Evolutionary conservation across 768 basidiomycete genomes (phyloP).

Genomic region (Mycena chlorophos): DNA sequence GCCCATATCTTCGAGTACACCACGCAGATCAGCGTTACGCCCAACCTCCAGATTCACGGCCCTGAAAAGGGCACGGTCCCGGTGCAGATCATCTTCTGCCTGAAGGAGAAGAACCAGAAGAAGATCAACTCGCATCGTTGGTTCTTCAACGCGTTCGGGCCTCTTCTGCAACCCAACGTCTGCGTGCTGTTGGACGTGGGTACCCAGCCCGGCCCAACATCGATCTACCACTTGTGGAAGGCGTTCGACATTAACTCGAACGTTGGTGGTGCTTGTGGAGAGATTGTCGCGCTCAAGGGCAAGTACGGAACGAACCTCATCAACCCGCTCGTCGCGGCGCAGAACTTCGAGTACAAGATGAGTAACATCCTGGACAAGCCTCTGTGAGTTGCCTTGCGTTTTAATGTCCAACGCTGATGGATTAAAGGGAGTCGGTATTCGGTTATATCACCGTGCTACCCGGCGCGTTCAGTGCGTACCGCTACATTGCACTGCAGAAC

Average conservation of each 20-base stretch:
- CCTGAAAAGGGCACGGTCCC: conserved; percentile 93
- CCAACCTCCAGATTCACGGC: conserved; percentile 80
- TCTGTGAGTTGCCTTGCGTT: conserved; percentile 37
- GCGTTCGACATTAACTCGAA: conserved; percentile 89
- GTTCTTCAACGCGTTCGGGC: conserved; percentile 95
- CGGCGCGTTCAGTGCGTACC: conserved; percentile 89
- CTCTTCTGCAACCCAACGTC: conserved; percentile 87
- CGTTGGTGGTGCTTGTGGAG: conserved; percentile 96
- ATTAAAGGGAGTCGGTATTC: conserved; percentile 70
- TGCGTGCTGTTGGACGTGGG: conserved; percentile 94
- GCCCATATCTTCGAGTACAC: conserved; percentile 96
- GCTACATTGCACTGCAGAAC: conserved; percentile 90
- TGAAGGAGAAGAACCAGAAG: conserved; percentile 94
- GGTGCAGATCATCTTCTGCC: conserved; percentile 89
- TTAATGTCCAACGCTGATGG: neutral
- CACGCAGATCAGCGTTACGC: conserved; percentile 81
- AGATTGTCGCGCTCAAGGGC: conserved; percentile 88
- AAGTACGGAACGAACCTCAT: conserved; percentile 75
- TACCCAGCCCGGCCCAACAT: conserved; percentile 84
- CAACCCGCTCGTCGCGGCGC: conserved; percentile 89
- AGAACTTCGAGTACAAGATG: conserved; percentile 95
- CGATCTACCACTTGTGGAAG: conserved; percentile 95
- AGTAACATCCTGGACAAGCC: conserved; percentile 92
- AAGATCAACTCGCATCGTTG: conserved; percentile 97
- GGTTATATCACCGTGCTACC: conserved; percentile 95